These are phyloP conservation scores for Penicillium soppii DNA, from an alignment of 495 filamentous ascomycete genomes.

Conservation along the genomic window DNA sequence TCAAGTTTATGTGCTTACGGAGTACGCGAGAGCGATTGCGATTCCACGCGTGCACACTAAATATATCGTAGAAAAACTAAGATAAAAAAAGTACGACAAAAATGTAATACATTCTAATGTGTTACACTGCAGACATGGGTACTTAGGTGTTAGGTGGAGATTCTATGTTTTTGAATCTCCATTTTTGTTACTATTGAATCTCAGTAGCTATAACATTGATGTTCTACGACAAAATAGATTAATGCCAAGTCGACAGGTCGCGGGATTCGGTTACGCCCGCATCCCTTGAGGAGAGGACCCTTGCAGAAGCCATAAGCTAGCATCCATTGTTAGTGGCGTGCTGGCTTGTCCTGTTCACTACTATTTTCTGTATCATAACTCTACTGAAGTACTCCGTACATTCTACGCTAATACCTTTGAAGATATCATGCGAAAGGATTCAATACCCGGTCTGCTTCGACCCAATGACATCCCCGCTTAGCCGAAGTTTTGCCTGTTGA, in stretches of 20 bases:
- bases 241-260: constrained; percentile 7
- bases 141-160: too few species aligned
- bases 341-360: background rate
- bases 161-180: too few species aligned
- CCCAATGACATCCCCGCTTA: background rate
- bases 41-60: background rate
- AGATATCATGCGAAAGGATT: too few species aligned
- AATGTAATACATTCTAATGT: background rate
- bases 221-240: background rate
- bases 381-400: background rate
- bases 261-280: background rate
- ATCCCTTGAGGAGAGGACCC: constrained; percentile 3
- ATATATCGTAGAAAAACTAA: too few species aligned
- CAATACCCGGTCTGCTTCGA: background rate
- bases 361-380: background rate
- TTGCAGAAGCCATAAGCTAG: too few species aligned
- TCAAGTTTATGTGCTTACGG: too few species aligned
- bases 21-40: background rate
- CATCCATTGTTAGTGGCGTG: background rate
- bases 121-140: too few species aligned
- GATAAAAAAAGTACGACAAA: background rate
- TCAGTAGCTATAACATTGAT: too few species aligned
- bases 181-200: too few species aligned
- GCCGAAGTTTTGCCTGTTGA: background rate
- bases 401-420: too few species aligned